phyloP scores from a whole-genome alignment of 192 early-diverging fungal species.

The Lobosporangium transversale region DNA sequence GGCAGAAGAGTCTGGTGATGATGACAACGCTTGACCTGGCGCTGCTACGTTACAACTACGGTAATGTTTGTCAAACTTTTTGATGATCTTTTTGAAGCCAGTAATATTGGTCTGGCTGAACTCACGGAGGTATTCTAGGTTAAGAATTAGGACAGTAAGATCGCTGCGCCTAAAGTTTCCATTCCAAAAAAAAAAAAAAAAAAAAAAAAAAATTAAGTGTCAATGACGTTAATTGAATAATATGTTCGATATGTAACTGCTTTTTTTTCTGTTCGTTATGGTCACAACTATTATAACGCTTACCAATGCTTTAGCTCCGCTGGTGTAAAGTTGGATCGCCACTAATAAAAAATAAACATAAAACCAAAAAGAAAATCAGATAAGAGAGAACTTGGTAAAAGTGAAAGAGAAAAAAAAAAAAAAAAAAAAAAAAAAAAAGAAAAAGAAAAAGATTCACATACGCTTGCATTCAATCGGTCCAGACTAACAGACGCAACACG shows the following conservation, averaged over 20 bases:
- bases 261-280: not conserved
- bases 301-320: slow-evolving; percentile 48
- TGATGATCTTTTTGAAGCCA: slow-evolving; percentile 71
- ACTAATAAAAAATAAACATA: slow-evolving; percentile 12
- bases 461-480: slow-evolving; percentile 51
- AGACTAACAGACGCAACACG: slow-evolving; percentile 32
- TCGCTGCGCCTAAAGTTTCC: slow-evolving; percentile 27
- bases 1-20: slow-evolving; percentile 22
- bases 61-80: slow-evolving; percentile 68
- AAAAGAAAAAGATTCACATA: too few relatives aligned
- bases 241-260: too few relatives aligned
- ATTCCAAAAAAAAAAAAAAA: not conserved
- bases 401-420: slow-evolving; percentile 1
- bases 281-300: not conserved
- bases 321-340: slow-evolving; percentile 47
- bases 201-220: not conserved
- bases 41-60: slow-evolving; percentile 24
- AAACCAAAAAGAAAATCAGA: not conserved
- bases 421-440: too few relatives aligned
- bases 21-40: not conserved
- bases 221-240: too few relatives aligned
- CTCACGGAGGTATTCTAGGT: slow-evolving; percentile 57
- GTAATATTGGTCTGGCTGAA: slow-evolving; percentile 68
- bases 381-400: not conserved
- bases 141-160: slow-evolving; percentile 44